Evolutionary conservation across 2,329 filamentous ascomycete genomes (phyloP).

Genomic region (Aspergillus quadrilineatus): DNA sequence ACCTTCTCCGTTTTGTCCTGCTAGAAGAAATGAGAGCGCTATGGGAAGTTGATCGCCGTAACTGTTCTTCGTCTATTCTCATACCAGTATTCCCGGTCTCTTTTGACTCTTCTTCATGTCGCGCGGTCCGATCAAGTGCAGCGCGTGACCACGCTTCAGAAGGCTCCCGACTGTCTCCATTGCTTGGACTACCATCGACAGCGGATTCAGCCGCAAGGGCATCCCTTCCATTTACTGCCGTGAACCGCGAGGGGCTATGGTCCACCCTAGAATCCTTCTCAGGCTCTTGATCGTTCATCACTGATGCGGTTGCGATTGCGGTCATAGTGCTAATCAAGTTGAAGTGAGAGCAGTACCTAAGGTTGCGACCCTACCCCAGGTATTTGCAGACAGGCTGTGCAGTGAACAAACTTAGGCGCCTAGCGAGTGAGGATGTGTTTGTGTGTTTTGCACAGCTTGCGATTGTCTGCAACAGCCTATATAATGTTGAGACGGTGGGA

Average conservation of each 20-base stretch:
- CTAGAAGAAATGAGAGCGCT: conserved; percentile 18
- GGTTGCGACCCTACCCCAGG: neutral
- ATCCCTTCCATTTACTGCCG: conserved; percentile 47
- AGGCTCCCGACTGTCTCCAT: conserved; percentile 22
- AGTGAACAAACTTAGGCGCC: neutral
- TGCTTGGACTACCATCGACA: conserved; percentile 19
- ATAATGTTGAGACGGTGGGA: neutral
- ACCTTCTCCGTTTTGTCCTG: conserved; percentile 68
- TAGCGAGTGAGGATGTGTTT: neutral
- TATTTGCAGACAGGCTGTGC: neutral
- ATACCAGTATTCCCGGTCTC: conserved; percentile 46
- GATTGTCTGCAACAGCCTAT: neutral
- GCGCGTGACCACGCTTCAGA: conserved; percentile 20
- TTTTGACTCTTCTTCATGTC: conserved; percentile 47
- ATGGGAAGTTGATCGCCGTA: conserved; percentile 28
- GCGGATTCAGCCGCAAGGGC: conserved; percentile 16
- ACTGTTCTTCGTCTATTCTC: conserved; percentile 24
- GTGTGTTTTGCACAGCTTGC: neutral
- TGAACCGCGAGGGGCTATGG: conserved; percentile 47
- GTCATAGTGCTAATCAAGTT: conserved; percentile 29
- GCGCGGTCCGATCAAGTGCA: conserved; percentile 25
- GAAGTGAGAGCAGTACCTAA: no score
- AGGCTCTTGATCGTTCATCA: conserved; percentile 34
- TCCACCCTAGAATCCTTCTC: conserved; percentile 39
- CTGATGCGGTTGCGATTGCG: conserved; percentile 34